Percentiles rank a stretch among this genome's conserved stretches.
Evolutionary conservation across 345 rosid species (phyloP).

Genomic region (Populus tremula): DNA sequence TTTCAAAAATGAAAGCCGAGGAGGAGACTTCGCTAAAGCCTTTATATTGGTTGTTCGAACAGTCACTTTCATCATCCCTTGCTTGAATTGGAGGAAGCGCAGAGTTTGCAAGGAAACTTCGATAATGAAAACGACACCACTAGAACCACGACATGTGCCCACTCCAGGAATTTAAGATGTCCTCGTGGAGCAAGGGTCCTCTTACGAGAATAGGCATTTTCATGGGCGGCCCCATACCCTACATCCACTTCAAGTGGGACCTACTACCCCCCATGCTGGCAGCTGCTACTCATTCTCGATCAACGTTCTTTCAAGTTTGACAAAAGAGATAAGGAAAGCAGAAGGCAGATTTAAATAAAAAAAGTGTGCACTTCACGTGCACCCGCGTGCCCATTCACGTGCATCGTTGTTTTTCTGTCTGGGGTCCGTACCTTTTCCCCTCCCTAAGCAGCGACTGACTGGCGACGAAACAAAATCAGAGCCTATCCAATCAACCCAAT

Average conservation of each 20-base stretch:
- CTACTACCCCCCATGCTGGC: neutral
- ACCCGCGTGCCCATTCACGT: conserved; percentile 33
- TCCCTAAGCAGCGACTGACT: neutral
- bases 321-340: too few species aligned
- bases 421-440: conserved; percentile 11
- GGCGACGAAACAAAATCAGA: neutral
- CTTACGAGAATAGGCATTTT: neutral
- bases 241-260: neutral
- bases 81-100: neutral
- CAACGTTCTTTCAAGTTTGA: neutral
- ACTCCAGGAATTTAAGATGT: neutral
- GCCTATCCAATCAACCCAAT: neutral
- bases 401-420: conserved; percentile 35
- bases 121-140: neutral
- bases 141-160: neutral
- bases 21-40: neutral
- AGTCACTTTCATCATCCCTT: neutral
- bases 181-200: conserved; percentile 1
- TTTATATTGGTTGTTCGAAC: neutral
- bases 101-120: neutral
- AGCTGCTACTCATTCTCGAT: neutral
- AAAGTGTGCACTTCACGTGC: conserved; percentile 55
- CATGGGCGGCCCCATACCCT: neutral
- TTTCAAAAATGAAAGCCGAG: neutral
- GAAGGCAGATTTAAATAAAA: neutral